Percentiles rank a stretch among this genome's conserved stretches.
These are phyloP conservation scores for Ustilago hordei DNA, from an alignment of 1,284 basidiomycete species.

Conservation along the genomic window DNA sequence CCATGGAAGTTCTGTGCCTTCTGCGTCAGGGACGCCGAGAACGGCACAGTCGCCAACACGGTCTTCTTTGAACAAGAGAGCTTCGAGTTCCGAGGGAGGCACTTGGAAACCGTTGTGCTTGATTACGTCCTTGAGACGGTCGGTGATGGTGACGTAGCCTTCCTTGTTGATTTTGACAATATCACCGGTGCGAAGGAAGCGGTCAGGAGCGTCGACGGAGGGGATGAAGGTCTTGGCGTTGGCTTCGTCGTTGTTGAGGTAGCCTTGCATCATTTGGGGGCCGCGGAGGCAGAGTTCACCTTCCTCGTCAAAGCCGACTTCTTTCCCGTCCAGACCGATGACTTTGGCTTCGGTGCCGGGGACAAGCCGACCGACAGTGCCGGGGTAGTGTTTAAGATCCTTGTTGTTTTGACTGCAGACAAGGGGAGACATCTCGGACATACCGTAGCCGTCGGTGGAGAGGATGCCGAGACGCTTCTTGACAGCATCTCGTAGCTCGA, in stretches of 20 bases:
- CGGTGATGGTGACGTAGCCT: conserved; percentile 64
- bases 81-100: conserved; percentile 65
- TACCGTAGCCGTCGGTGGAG: conserved; percentile 67
- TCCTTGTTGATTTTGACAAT: conserved; percentile 58
- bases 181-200: conserved; percentile 65
- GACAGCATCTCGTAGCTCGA: conserved; percentile 56
- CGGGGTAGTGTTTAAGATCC: conserved; percentile 52
- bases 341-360: conserved; percentile 63
- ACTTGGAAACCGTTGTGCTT: conserved; percentile 69
- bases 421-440: conserved; percentile 68
- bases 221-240: conserved; percentile 56
- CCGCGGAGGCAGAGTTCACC: conserved; percentile 66
- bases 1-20: conserved; percentile 60
- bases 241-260: conserved; percentile 64
- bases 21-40: conserved; percentile 45
- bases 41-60: conserved; percentile 58
- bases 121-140: conserved; percentile 68
- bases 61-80: conserved; percentile 51
- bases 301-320: conserved; percentile 54
- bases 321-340: conserved; percentile 48
- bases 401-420: conserved; percentile 60
- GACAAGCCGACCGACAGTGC: conserved; percentile 60
- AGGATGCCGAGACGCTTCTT: conserved; percentile 54
- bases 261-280: conserved; percentile 68
- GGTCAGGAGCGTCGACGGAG: conserved; percentile 26